phyloP scores from a whole-genome alignment of 75 land plant genomes.

The Cupressus sempervirens region DNA sequence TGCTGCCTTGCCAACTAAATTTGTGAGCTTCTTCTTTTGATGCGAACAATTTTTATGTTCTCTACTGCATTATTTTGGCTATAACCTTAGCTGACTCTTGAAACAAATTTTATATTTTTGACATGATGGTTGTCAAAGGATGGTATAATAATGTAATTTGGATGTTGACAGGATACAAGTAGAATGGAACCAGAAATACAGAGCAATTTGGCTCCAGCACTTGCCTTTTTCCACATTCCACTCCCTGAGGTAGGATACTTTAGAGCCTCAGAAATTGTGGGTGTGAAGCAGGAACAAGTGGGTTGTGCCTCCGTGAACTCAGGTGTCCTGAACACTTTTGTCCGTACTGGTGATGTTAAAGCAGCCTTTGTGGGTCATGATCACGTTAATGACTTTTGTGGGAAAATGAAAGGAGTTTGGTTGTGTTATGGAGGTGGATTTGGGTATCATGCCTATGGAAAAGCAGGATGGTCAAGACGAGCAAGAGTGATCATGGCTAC shows the following conservation, averaged over 20 bases:
- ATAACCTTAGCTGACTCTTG: neutral
- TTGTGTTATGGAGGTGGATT: conserved; percentile 79
- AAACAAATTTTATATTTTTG: neutral
- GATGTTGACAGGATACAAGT: conserved; percentile 15
- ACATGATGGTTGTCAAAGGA: neutral
- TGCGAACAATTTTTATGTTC: neutral
- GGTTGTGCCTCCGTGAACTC: conserved; percentile 58
- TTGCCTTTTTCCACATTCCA: conserved; percentile 77
- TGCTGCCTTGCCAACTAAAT: neutral
- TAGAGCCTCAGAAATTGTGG: conserved; percentile 30
- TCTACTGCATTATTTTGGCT: neutral
- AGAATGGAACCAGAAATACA: neutral
- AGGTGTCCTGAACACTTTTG: conserved; percentile 50
- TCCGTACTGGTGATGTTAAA: conserved; percentile 54
- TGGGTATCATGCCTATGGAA: conserved; percentile 82
- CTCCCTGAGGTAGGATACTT: conserved; percentile 51
- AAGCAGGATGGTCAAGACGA: conserved; percentile 65
- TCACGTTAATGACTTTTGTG: conserved; percentile 78
- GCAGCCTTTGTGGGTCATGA: conserved; percentile 78
- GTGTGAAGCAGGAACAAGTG: conserved; percentile 61
- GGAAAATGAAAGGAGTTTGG: conserved; percentile 48
- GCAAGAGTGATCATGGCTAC: conserved; percentile 55
- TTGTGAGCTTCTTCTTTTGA: neutral
- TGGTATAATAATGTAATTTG: neutral
- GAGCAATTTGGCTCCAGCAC: conserved; percentile 27